Evolutionary conservation across 2,329 filamentous ascomycete species (phyloP).

Genomic region (Calycina marina): DNA sequence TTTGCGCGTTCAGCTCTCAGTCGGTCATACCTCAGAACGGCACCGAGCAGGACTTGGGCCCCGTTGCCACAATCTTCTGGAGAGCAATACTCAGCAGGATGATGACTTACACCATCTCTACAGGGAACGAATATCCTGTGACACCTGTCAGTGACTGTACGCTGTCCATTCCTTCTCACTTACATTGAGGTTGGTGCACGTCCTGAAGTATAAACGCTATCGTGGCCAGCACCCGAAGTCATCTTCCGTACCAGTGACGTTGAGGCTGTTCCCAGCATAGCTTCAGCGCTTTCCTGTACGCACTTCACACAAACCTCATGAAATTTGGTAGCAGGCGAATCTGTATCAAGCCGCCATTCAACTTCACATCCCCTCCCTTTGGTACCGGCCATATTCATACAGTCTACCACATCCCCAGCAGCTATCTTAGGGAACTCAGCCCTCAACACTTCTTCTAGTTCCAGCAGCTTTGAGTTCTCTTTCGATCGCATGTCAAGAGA

Average conservation of each 20-base stretch:
- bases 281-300: conserved; percentile 43
- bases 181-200: conserved; percentile 46
- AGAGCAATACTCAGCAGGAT: conserved; percentile 46
- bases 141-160: conserved; percentile 1
- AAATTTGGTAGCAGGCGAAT: conserved; percentile 48
- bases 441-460: conserved; percentile 41
- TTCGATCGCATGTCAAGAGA: conserved; percentile 52
- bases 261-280: conserved; percentile 36
- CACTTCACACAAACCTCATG: conserved; percentile 51
- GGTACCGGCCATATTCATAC: conserved; percentile 28
- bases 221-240: conserved; percentile 50
- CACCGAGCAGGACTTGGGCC: conserved; percentile 32
- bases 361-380: conserved; percentile 37
- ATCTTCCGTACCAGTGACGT: conserved; percentile 34
- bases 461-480: conserved; percentile 38
- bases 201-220: conserved; percentile 44
- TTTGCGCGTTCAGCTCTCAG: conserved; percentile 12
- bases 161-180: conserved; percentile 2
- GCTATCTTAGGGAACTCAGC: conserved; percentile 45
- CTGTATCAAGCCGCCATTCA: conserved; percentile 45
- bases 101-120: conserved; percentile 46
- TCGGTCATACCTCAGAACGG: conserved; percentile 27
- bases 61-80: conserved; percentile 44
- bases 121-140: conserved; percentile 45
- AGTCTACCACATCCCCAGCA: conserved; percentile 36